phyloP scores from a whole-genome alignment of 352 stramenopile genomes.

The Plasmopara viticola region DNA sequence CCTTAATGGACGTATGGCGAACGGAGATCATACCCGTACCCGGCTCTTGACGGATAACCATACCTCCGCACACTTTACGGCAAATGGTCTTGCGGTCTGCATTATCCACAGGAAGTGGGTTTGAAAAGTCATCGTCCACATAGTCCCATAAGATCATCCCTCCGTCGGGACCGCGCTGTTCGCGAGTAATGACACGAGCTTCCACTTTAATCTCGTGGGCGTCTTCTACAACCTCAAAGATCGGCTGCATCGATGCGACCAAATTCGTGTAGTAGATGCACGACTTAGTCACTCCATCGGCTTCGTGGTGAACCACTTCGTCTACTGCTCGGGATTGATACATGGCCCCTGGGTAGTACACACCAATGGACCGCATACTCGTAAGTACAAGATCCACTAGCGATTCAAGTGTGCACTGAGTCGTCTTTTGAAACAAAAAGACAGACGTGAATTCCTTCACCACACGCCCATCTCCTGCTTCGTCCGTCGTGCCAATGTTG shows the following conservation, averaged over 20 bases:
- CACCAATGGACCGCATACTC: constrained; percentile 41
- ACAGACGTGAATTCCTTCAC: constrained; percentile 66
- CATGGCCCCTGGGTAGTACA: constrained; percentile 44
- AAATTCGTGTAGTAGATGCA: constrained; percentile 49
- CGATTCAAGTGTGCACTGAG: constrained; percentile 29
- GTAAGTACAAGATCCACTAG: constrained; percentile 38
- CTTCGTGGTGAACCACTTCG: constrained; percentile 22
- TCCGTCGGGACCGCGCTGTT: constrained; percentile 26
- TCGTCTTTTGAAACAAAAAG: constrained; percentile 48
- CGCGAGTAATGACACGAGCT: constrained; percentile 45
- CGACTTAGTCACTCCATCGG: constrained; percentile 19
- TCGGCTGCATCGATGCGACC: constrained; percentile 29
- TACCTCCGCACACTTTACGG: constrained; percentile 43
- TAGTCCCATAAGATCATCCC: constrained; percentile 60
- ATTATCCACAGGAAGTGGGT: constrained; percentile 20
- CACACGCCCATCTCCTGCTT: constrained; percentile 37
- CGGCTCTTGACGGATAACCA: constrained; percentile 36
- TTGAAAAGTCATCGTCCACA: constrained; percentile 52
- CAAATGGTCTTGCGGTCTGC: constrained; percentile 25
- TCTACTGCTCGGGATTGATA: constrained; percentile 38
- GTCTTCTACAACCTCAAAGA: constrained; percentile 27
- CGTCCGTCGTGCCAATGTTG: constrained; percentile 8
- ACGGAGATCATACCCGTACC: constrained; percentile 43
- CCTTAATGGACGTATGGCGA: constrained; percentile 52
- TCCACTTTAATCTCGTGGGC: constrained; percentile 43